Evolutionary conservation across 1,139 yeast species (phyloP), one percentile per base, ranked within the genome.

Genomic region (Pneumocystis jirovecii): DNA sequence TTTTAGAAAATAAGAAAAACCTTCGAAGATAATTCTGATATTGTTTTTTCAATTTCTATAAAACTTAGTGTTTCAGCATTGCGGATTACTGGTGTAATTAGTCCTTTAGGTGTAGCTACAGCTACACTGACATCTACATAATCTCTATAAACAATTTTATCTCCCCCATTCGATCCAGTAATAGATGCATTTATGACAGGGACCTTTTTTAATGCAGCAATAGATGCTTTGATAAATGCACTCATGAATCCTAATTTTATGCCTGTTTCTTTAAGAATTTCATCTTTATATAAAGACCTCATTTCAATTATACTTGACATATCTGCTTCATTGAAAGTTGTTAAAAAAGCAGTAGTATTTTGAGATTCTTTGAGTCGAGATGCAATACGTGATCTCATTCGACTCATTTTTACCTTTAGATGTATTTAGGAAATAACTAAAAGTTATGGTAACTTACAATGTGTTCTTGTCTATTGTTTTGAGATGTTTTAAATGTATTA

Each of bases 341-440:
- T 93, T 75, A 93, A 84, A 64, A 97, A 89, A 63, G 99, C 99
- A 71, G 97, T 96, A 66, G 98, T 90, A 82, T 93, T 93, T 80
- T 93, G 99, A 57, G 97, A 88, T 81, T 95, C 97, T 88, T 93
- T 93, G 76, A 93, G 87, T 80, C 99, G 89, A 82, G 95, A 97
- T 67, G 98, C 97, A 71, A 95, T 95, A 83, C 99, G 89, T 79
- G 89, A 80, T 81, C 99, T 88, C 98, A 93, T 95, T 82, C 99
- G 89, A 85, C 91, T 93, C 98, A 93, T 93, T 82, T 93, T 93
- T 71, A 95, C 96, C 61, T 60, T 39, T 12, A 21, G 3, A 60
- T 25, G 21, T 50, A 29, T 50, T 50, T 50, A 60, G 19, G 5
- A 39, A 60, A 60, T 12, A 12, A 60, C 29, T 60, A 12, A 15